phyloP scores from a whole-genome alignment of 139 green algal genomes.

The Picochlorum sp. region DNA sequence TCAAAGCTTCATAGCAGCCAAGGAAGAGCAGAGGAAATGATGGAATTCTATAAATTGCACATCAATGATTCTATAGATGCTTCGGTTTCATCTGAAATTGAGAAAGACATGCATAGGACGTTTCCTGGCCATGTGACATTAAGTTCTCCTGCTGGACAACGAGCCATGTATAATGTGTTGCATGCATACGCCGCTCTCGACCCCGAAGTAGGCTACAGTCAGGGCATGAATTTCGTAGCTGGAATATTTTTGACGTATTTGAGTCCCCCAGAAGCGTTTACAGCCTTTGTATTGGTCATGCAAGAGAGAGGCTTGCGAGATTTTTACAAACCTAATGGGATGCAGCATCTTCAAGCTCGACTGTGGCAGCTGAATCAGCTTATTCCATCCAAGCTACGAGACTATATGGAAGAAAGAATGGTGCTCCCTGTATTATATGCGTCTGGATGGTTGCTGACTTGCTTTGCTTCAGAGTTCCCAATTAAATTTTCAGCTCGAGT shows the following conservation, averaged over 20 bases:
- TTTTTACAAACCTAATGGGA: conserved; percentile 51
- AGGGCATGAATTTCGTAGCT: conserved; percentile 79
- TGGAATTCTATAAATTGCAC: background rate
- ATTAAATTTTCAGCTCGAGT: conserved; percentile 56
- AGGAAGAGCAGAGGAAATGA: background rate
- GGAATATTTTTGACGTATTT: conserved; percentile 61
- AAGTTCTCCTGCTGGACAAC: conserved; percentile 33
- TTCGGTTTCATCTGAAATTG: conserved; percentile 53
- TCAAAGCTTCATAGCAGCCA: conserved; percentile 27
- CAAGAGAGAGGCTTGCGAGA: conserved; percentile 48
- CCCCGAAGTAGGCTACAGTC: conserved; percentile 57
- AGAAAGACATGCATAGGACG: conserved; percentile 68
- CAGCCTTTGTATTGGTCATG: conserved; percentile 63
- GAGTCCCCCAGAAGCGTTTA: conserved; percentile 46
- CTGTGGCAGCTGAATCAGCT: conserved; percentile 67
- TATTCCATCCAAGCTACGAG: conserved; percentile 38
- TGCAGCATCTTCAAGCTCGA: conserved; percentile 62
- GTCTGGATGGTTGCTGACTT: conserved; percentile 71
- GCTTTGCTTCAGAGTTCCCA: conserved; percentile 67
- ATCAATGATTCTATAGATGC: conserved; percentile 4
- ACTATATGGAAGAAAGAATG: conserved; percentile 51
- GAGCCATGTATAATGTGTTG: conserved; percentile 49
- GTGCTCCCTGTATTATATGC: conserved; percentile 64
- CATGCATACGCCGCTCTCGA: conserved; percentile 63
- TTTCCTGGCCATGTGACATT: conserved; percentile 49